Evolutionary conservation across 2,329 filamentous ascomycete genomes (phyloP).

Genomic region (Cordyceps fumosorosea): DNA sequence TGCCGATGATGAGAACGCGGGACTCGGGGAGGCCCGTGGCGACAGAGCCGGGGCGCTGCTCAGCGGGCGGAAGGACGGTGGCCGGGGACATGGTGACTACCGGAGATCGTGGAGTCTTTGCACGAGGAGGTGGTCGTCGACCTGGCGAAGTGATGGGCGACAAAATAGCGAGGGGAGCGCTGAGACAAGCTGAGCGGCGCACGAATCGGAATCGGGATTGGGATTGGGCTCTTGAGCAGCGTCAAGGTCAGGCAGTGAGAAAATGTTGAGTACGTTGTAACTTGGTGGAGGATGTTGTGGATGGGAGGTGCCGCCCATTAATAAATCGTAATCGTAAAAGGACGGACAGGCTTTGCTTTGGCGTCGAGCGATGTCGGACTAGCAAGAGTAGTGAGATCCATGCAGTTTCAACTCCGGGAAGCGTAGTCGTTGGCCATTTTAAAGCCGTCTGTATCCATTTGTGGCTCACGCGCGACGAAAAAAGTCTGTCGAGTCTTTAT

Average conservation of each 20-base stretch:
- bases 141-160: not conserved
- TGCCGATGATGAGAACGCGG: conserved; percentile 83
- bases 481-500: not conserved
- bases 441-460: conserved; percentile 6
- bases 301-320: not conserved
- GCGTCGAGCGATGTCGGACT: conserved; percentile 12
- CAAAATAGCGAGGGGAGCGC: not conserved
- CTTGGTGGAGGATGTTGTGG: conserved; percentile 1
- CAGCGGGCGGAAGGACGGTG: conserved; percentile 12
- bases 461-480: conserved; percentile 6
- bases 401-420: not conserved
- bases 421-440: not conserved
- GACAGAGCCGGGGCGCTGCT: conserved; percentile 11
- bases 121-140: not conserved
- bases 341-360: not conserved
- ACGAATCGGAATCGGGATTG: not conserved
- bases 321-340: not conserved
- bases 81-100: conserved; percentile 17
- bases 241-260: not conserved
- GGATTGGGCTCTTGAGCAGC: not conserved
- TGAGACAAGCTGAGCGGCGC: not conserved
- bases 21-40: conserved; percentile 56
- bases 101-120: not conserved
- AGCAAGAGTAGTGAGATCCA: not conserved
- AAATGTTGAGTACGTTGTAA: not conserved